Base-by-base conservation (phyloP, 352 stramenopile genomes). In the Globisporangium middletonii region DNA sequence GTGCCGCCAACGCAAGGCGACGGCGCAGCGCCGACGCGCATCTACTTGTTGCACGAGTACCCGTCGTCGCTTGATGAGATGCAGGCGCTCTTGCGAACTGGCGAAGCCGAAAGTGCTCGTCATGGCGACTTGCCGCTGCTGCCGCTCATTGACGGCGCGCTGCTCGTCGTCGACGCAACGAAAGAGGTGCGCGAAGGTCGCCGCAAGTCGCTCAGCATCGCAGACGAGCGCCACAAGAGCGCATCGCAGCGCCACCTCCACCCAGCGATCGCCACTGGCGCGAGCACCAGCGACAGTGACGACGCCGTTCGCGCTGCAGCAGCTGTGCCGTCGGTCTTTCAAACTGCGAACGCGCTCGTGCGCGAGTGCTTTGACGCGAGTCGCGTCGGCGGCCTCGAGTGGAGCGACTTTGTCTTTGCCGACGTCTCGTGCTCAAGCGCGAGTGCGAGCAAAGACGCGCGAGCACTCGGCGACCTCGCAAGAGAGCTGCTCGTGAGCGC, bases 371-470 rank as follows among this genome's bases (percentile, higher is more conserved):
- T 76, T 37, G 63, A 80, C 16, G 67, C 68, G 23, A 59, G 73
- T 1, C 61, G 35, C 16, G 60, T 79, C 16, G 75, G 79, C 3
- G 76, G 79, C 0, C 55, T 92, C 27, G 72, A 86, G 64, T 89
- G 82, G 82, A 89, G 69, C n/a, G 82, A 89, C 61, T 89, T 92
- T 56, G 64, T 73, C n/a, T 88, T 89, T 55, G 69, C 76, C 0
- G 69, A 80, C 28, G 33, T 92, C 19, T 53, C 33, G 64, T 60
- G 9, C 35, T 48, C 16, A 13, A 64, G 28, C 9, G 45, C 41
- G 4, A 45, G 51, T 18, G 38, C 18, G 8, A 59, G 33, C 16
- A 38, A 38, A 9, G 65, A 76, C 12, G 28, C 30, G 42, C 78
- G 65, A 35, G 53, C 50, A 1, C 1, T 63, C 0, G 62, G 50